Evolutionary conservation across 768 basidiomycete genomes (phyloP).

Genomic region (Daedaleopsis sinensis): DNA sequence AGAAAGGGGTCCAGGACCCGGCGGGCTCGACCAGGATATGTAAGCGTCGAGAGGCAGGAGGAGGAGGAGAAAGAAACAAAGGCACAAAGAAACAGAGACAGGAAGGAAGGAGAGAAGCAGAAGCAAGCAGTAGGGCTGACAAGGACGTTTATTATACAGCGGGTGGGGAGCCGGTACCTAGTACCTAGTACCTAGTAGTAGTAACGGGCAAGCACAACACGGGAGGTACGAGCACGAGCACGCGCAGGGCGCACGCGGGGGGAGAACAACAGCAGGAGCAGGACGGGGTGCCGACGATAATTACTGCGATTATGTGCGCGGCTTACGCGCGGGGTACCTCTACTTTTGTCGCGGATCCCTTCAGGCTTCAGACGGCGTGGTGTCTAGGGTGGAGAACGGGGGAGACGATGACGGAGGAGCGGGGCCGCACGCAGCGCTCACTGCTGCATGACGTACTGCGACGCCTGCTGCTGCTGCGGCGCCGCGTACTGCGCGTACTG

Average conservation of each 20-base stretch:
- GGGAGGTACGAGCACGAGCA: neutral
- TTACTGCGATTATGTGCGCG: slow-evolving; percentile 13
- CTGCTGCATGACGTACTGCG: slow-evolving; percentile 13
- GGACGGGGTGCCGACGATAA: no score
- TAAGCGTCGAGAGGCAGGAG: slow-evolving; percentile 14
- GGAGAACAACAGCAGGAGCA: neutral
- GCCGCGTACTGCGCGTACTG: slow-evolving; percentile 4
- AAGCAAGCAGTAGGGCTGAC: neutral
- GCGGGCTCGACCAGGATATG: slow-evolving; percentile 19
- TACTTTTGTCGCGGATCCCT: slow-evolving; percentile 10
- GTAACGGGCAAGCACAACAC: neutral
- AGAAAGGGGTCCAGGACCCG: neutral
- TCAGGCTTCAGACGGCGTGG: no score
- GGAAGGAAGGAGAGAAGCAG: neutral
- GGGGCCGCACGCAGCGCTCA: neutral
- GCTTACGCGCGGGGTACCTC: slow-evolving; percentile 11
- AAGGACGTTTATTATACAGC: neutral
- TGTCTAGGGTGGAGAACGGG: neutral
- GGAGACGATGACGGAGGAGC: neutral
- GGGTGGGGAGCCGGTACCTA: neutral
- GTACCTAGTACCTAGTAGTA: neutral
- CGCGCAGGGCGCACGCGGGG: neutral
- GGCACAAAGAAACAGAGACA: neutral
- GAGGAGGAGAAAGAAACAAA: neutral
- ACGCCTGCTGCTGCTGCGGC: slow-evolving; percentile 1